Evolutionary conservation across 1,139 yeast genomes (phyloP), one percentile per base, ranked within the genome.

Genomic region (Saccharomycopsis crataegensis): DNA sequence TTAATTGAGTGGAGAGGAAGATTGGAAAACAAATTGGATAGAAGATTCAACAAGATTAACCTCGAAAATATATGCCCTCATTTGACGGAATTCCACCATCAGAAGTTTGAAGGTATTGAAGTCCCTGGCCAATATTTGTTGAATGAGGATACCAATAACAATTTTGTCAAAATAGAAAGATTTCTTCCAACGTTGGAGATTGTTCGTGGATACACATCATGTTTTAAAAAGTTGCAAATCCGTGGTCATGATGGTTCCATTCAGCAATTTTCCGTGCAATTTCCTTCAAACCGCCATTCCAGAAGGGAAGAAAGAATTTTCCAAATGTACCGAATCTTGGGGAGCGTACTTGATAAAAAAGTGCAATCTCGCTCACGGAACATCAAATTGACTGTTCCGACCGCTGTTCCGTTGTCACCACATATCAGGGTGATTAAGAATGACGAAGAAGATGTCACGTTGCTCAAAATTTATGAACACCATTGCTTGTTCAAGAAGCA

Each of bases 281-380:
- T 87, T 69, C 99, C 99, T 5, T 96, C 99, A 16, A 97, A 96
- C 9, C 82, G 99, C 62, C 97, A 93, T 64, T 89, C 96, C 63
- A 86, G 99, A 65, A 82, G 99, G 56, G 99, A 94, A 67, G 99
- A 94, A 65, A 78, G 96, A 51, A 85, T 93, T 56, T 86, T 89
- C 74, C 99, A 93, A 67, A 70, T 94, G 61, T 91, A 89, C 76
- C 78, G 96, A 62, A 80, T 93, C 49, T 82, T 94, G 70, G 89
- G 89, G 66, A 91, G 87, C 60, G 83, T 87, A 6, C 72, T 94
- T 54, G 74, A 86, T 0, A 80, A 86, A 62, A 86, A 86, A 65
- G 96, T 89, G 46, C 96, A 93, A 67, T 80, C 95, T 1, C 82
- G 97, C 61, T 82, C 91, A 54, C 82, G 99, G 55, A 80, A 87